A percentile compares a stretch with the other conserved stretches of the same genome.
phyloP scores from a whole-genome alignment of 139 green algal genomes.

The Chlamydomonas sp. region DNA sequence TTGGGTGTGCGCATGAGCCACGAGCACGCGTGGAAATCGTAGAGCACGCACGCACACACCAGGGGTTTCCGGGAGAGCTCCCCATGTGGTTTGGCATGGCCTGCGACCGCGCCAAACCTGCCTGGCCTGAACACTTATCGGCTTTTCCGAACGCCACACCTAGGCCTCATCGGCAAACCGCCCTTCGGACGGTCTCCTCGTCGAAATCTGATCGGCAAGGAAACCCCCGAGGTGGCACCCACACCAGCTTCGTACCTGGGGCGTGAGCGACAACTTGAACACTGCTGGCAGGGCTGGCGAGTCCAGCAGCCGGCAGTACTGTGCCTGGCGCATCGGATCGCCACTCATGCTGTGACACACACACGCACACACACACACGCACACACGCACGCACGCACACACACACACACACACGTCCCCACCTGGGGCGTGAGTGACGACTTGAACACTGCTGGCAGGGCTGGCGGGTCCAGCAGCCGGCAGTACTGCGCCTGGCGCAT shows the following conservation, averaged over 20 bases:
- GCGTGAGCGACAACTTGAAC: conserved; percentile 55
- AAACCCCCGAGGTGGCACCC: too few species aligned
- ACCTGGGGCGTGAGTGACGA: conserved; percentile 42
- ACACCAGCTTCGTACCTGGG: conserved; percentile 7
- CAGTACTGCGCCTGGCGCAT: conserved; percentile 49
- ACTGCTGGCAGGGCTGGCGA: conserved; percentile 43
- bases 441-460: conserved; percentile 54
- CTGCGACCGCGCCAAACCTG: too few species aligned
- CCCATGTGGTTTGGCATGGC: too few species aligned
- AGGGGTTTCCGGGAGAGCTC: too few species aligned
- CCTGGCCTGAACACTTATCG: too few species aligned
- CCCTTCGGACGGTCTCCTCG: too few species aligned
- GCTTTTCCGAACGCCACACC: too few species aligned
- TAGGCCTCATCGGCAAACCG: too few species aligned
- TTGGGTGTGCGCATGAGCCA: background rate
- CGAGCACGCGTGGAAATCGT: background rate
- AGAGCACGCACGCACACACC: too few species aligned
- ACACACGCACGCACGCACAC: too few species aligned
- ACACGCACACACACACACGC: too few species aligned
- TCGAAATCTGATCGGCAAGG: too few species aligned
- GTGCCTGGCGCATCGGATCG: conserved; percentile 36
- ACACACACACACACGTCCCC: background rate
- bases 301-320: conserved; percentile 43
- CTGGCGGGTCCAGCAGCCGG: conserved; percentile 29
- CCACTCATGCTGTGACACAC: conserved; percentile 48